Evolutionary conservation across 805 yeast genomes (phyloP), one percentile per base, ranked within the genome.

Genomic region (Yarrowia phangngaensis): DNA sequence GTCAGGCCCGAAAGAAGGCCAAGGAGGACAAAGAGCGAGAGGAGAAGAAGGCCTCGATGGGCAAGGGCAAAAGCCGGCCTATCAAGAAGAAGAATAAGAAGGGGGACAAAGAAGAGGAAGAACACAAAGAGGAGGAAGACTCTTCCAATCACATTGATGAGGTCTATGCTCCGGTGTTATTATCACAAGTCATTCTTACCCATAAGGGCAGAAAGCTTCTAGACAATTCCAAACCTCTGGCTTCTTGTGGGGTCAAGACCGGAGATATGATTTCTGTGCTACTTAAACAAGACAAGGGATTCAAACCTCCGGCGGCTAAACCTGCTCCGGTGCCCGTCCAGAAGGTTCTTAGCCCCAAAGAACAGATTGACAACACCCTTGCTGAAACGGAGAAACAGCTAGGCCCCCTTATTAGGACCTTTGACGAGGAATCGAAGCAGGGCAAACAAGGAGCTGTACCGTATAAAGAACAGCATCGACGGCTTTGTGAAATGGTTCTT

Each of bases 171-270:
- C 48, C 48, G 8, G 35, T 30, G 2, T 38, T 27, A 5, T 14
- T 35, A 12, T 28, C 34, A 12, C 29, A 34, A 19, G 51, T 56
- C 9, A 45, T 50, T n/a, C 28, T 56, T 24, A 52, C 52, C 27
- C 53, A 55, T 33, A 52, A 52, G 22, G 58, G 58, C 24, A 58
- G 55, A 28, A 54, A 59, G 43, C 55, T 64, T 16, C 55, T 54
- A n/a, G 52, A 71, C 20, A 79, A 79, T 51, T 69, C 68, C 14
- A 64, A 69, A 23, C 75, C 70, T 50, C 56, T 80, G 47, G 74
- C 80, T 56, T 67, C 75, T 51, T 58, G 73, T 33, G 76, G 72
- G 16, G 71, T 80, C 16, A 72, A 71, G 51, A 78, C 83, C 0
- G 83, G 82, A 8, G 70, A 71, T 43, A 68, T 61, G 24, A 60